Evolutionary conservation across 2,329 filamentous ascomycete species (phyloP).

Genomic region (Phaeosphaeria sp.): DNA sequence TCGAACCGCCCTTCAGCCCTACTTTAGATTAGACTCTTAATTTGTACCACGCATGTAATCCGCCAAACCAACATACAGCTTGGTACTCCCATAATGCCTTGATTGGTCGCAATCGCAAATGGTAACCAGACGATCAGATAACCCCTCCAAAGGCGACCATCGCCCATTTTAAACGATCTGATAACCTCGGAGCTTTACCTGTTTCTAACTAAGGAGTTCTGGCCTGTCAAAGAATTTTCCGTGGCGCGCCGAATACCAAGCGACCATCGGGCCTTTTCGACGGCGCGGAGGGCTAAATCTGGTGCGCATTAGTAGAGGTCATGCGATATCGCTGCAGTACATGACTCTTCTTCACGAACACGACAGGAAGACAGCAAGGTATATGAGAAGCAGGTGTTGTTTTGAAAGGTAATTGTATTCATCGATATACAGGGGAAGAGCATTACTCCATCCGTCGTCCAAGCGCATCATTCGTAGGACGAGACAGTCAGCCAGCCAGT

Average conservation of each 20-base stretch:
- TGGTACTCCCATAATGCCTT: neutral
- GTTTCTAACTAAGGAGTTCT: neutral
- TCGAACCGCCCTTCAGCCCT: neutral
- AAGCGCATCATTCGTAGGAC: conserved; percentile 13
- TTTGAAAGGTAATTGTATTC: conserved; percentile 4
- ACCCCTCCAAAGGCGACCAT: neutral
- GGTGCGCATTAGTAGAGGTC: neutral
- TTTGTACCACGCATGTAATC: no score
- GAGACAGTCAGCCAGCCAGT: no score
- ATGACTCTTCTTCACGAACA: neutral
- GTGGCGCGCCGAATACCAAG: neutral
- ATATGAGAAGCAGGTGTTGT: neutral
- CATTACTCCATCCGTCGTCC: conserved; percentile 2
- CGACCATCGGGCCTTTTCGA: neutral
- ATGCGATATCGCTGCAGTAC: neutral
- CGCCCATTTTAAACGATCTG: neutral
- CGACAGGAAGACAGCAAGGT: neutral
- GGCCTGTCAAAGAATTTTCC: neutral
- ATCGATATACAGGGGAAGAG: conserved; percentile 1
- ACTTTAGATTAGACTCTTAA: no score
- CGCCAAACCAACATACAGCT: neutral
- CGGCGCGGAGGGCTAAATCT: neutral
- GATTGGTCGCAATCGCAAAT: neutral
- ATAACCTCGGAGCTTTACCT: neutral
- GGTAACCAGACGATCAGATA: neutral